Evolutionary conservation across 2,329 filamentous ascomycete species (phyloP).

Genomic region (Aspergillus pseudonomiae): DNA sequence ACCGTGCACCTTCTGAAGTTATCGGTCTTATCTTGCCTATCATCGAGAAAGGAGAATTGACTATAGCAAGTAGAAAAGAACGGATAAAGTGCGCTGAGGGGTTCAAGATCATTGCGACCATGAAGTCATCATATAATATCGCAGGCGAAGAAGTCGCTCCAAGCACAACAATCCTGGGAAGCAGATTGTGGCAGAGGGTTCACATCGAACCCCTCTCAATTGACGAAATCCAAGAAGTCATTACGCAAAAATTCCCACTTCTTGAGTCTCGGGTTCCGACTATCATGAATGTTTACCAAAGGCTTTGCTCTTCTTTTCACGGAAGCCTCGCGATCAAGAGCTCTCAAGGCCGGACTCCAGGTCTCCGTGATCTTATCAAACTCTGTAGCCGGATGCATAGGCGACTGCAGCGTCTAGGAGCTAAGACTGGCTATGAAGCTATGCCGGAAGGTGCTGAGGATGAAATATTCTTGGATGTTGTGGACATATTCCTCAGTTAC

Average conservation of each 20-base stretch:
- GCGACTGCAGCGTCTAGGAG: slow-evolving; percentile 61
- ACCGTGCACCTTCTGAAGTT: slow-evolving; percentile 91
- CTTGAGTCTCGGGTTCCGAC: slow-evolving; percentile 60
- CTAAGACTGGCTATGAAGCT: slow-evolving; percentile 68
- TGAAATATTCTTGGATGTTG: slow-evolving; percentile 88
- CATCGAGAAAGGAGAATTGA: slow-evolving; percentile 86
- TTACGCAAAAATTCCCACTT: slow-evolving; percentile 69
- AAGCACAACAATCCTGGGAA: slow-evolving; percentile 71
- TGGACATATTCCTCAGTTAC: slow-evolving; percentile 89
- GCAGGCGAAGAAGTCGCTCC: slow-evolving; percentile 73
- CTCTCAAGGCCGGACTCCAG: slow-evolving; percentile 59
- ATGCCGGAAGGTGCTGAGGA: slow-evolving; percentile 73
- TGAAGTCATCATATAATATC: slow-evolving; percentile 69
- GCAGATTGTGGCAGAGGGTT: slow-evolving; percentile 83
- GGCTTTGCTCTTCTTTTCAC: slow-evolving; percentile 43
- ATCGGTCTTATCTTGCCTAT: slow-evolving; percentile 90
- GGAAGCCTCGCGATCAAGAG: slow-evolving; percentile 42
- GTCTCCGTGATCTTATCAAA: slow-evolving; percentile 81
- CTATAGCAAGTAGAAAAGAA: slow-evolving; percentile 88
- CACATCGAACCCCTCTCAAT: slow-evolving; percentile 67
- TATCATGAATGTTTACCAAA: slow-evolving; percentile 61
- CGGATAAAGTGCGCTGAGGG: slow-evolving; percentile 78
- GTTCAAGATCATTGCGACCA: slow-evolving; percentile 90
- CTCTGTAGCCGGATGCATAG: slow-evolving; percentile 79
- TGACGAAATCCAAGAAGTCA: slow-evolving; percentile 73